A percentile compares a stretch with the other conserved stretches of the same genome.
These are phyloP conservation scores for Wickerhamiella spandovensis DNA, from an alignment of 805 yeast genomes.

Conservation along the genomic window DNA sequence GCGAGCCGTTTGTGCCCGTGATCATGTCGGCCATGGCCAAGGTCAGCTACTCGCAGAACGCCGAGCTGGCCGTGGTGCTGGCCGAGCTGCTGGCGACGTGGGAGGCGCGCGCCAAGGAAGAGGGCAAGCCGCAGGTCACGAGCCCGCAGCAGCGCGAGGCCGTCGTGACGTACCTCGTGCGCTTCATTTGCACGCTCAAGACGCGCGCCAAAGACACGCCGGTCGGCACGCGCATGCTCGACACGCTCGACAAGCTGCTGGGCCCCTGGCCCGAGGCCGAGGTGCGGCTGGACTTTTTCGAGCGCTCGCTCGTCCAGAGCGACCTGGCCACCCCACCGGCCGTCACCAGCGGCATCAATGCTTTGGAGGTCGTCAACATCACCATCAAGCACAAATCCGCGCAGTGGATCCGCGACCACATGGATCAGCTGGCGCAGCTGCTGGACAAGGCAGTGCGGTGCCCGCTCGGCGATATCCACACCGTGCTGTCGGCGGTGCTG, in stretches of 20 bases:
- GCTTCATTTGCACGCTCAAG: constrained; percentile 73
- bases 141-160: constrained; percentile 27
- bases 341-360: constrained; percentile 73
- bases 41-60: constrained; percentile 68
- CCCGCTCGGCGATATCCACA: constrained; percentile 78
- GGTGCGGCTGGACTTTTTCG: constrained; percentile 79
- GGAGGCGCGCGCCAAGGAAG: constrained; percentile 41
- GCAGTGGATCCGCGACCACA: constrained; percentile 65
- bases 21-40: constrained; percentile 89
- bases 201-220: constrained; percentile 57
- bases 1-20: constrained; percentile 81
- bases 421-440: constrained; percentile 54
- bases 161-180: constrained; percentile 72
- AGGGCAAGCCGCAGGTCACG: constrained; percentile 7
- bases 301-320: constrained; percentile 66
- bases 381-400: constrained; percentile 66
- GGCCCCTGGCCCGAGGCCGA: constrained; percentile 83
- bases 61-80: constrained; percentile 72
- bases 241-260: constrained; percentile 59
- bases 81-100: constrained; percentile 76
- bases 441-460: constrained; percentile 72
- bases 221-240: constrained; percentile 66
- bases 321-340: constrained; percentile 50
- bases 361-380: constrained; percentile 76
- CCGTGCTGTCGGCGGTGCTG: constrained; percentile 63